Evolutionary conservation across 2,329 filamentous ascomycete species (phyloP).

Genomic region (Penicillium corylophilum): DNA sequence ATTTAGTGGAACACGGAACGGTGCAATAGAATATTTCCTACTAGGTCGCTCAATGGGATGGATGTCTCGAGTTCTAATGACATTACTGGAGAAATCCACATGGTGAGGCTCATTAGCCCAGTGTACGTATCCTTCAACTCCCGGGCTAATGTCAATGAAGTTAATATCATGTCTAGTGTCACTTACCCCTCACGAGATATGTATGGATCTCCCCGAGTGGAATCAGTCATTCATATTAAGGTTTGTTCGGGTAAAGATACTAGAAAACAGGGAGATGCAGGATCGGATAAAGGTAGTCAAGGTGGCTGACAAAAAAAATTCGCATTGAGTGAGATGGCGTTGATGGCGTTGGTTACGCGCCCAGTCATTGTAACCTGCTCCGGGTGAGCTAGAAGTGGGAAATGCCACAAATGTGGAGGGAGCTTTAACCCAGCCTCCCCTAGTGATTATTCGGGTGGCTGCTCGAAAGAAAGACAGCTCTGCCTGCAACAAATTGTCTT

Average conservation of each 20-base stretch:
- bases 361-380: slow-evolving; percentile 6
- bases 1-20: not conserved
- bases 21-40: not conserved
- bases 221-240: not conserved
- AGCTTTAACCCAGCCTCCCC: slow-evolving; percentile 4
- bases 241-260: not conserved
- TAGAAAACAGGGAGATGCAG: not conserved
- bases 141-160: not conserved
- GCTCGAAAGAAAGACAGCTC: slow-evolving; percentile 1
- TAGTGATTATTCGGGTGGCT: not conserved
- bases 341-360: slow-evolving; percentile 14
- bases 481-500: slow-evolving; percentile 3
- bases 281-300: not conserved
- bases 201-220: not conserved
- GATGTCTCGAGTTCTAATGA: not conserved
- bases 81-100: not conserved
- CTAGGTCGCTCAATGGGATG: not conserved
- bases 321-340: slow-evolving; percentile 7
- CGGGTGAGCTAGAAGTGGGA: not conserved
- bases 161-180: not conserved
- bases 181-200: not conserved
- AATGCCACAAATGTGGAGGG: not conserved
- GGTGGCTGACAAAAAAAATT: slow-evolving; percentile 2
- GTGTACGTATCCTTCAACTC: not conserved
- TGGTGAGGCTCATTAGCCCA: not conserved